Evolutionary conservation across 2,329 filamentous ascomycete species (phyloP), one percentile per base, ranked within the genome.

Genomic region (Phialocephala subalpina): DNA sequence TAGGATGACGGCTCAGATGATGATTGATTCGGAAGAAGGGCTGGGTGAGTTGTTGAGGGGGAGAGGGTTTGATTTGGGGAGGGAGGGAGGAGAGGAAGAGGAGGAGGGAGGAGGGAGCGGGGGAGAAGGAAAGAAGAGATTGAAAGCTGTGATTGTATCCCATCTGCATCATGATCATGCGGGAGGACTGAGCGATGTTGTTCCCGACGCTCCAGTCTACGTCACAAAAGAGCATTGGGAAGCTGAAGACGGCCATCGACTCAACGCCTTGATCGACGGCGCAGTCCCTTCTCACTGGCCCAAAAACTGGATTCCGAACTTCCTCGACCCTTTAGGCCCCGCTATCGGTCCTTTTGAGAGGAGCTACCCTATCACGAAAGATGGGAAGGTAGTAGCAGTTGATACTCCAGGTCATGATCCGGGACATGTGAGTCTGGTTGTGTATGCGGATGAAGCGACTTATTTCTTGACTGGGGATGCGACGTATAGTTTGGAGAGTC

Each of bases 341-440:
- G 27, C 71, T 2, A 60, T 78, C 33, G 77, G 77, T 2, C 77
- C 77, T 0, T 79, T 75, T 71, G 67, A 64, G 22, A 58, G 72
- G 22, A 74, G 71, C 5, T 73, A 70, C 62, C 72, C 71, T 9
- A 62, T 79, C 9, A 78, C 77, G 7, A 56, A 56, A 1, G 73
- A 78, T 70, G 76, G 74, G 0, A 72, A 60, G 11, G 67, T 79
- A 20, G 69, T 74, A 0, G 73, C 73, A 6, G 75, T 79, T 0
- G 73, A 76, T 53, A 79, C 77, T 5, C 75, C 77, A 12, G 77
- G 77, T 7, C 77, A 79, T 62, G 75, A 78, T 4, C 73, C 73
- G 1, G 77, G 77, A 0, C 77, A 79, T 62, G 66, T 78, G 11
- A 74, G 73, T 6, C 25, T 79, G 45, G 63, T 78, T n/a, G 67